Evolutionary conservation across 2,329 filamentous ascomycete species (phyloP).

Genomic region (Orbilia quercus): DNA sequence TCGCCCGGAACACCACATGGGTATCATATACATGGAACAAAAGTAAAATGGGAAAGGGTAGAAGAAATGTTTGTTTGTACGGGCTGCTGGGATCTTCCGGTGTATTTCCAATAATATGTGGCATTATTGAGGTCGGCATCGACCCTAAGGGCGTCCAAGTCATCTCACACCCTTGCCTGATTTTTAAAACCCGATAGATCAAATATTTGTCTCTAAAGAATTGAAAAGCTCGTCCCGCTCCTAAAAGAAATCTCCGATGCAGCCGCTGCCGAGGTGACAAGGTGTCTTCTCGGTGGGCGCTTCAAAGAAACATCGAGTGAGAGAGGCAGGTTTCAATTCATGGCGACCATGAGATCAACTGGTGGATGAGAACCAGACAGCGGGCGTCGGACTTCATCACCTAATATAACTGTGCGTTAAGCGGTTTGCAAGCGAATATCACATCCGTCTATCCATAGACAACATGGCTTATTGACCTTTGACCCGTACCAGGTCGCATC

Average conservation of each 20-base stretch:
- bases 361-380: not conserved
- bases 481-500: constrained; percentile 39
- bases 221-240: not conserved
- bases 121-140: not conserved
- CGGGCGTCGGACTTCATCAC: too few species aligned
- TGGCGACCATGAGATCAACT: too few species aligned
- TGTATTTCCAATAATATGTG: not conserved
- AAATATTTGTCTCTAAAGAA: too few species aligned
- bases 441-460: constrained; percentile 35
- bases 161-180: not conserved
- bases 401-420: not conserved
- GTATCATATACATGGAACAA: constrained; percentile 55
- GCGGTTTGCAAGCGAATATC: not conserved
- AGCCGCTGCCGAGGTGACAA: constrained; percentile 4
- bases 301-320: not conserved
- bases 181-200: too few species aligned
- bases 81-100: not conserved
- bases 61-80: not conserved
- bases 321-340: too few species aligned
- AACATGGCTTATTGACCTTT: constrained; percentile 48
- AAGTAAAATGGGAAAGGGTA: constrained; percentile 38
- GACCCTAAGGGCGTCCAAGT: not conserved
- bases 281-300: not conserved
- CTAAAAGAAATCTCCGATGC: not conserved
- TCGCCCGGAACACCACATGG: constrained; percentile 51